Evolutionary conservation across 768 basidiomycete species (phyloP).

Genomic region (Phaeotremella skinneri): DNA sequence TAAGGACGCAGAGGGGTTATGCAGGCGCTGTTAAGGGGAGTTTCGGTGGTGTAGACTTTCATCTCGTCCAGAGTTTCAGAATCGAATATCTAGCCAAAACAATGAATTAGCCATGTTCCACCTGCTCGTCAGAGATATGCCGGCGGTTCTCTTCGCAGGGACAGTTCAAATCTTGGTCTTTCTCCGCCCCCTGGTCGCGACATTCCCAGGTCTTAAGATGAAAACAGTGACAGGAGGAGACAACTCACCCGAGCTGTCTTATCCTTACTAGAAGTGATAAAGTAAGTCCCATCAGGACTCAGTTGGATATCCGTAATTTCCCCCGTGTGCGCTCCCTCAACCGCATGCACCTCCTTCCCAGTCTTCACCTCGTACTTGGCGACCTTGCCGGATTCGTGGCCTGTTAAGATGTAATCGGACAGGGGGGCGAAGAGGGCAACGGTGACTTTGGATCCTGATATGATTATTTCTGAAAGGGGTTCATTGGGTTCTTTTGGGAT

Average conservation of each 20-base stretch:
- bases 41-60: conserved; percentile 90
- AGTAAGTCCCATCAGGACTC: conserved; percentile 84
- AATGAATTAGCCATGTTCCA: not conserved
- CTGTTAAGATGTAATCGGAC: conserved; percentile 78
- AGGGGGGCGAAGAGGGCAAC: conserved; percentile 85
- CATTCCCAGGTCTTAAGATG: too few relatives aligned
- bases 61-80: conserved; percentile 82
- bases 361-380: conserved; percentile 83
- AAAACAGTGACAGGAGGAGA: not conserved
- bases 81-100: conserved; percentile 40
- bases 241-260: conserved; percentile 81
- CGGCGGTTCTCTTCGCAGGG: too few relatives aligned
- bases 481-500: conserved; percentile 81
- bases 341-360: conserved; percentile 76
- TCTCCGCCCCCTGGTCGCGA: too few relatives aligned
- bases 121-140: not conserved
- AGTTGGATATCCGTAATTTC: conserved; percentile 85
- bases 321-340: conserved; percentile 69
- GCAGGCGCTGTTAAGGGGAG: conserved; percentile 90
- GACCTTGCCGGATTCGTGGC: conserved; percentile 94
- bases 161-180: too few relatives aligned
- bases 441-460: conserved; percentile 92
- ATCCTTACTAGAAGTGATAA: conserved; percentile 94
- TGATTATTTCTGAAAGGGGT: conserved; percentile 75
- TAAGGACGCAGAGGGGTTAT: conserved; percentile 81